Evolutionary conservation across 495 filamentous ascomycete genomes (phyloP), one percentile per base, ranked within the genome.

Genomic region (Extremus antarcticus): DNA sequence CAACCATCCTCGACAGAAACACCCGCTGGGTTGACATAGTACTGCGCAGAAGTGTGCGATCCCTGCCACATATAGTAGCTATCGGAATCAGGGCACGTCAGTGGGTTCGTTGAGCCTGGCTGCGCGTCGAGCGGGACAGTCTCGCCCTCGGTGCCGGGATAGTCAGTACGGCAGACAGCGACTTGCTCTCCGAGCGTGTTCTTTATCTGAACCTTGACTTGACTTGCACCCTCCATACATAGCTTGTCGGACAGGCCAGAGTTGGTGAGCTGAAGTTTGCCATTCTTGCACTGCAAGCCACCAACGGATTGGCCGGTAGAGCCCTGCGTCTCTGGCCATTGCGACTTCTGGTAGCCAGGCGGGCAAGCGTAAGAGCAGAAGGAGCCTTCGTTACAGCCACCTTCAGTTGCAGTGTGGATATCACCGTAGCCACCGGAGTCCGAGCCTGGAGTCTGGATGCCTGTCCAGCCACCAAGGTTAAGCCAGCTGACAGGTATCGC

Each of bases 311-410:
- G 85, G 29, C 84, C 85, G 47, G 85, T 88, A 40, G 70, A 62
- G 38, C 92, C 94, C 74, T 97, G 92, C 25, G 67, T 77, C 23
- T 56, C 63, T 35, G 94, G 92, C 89, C 90, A 98, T 70, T 97
- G 90, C 39, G 83, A 78, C 78, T 96, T 96, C 63, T 90, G 83
- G 74, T 89, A 96, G 51, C 90, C 90, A 45, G 83, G 65, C 7
- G 92, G 90, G 74, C 92, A 98, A 50, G 86, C 87, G 64, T 97
- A 98, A 3, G 90, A 95, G 77, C 92, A 96, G 73, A 88, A 86
- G 43, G 75, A 71, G 39, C 81, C 83, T 9, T 74, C 66, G 22
- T 59, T 67, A 70, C 88, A 90, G 47, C 66, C 68, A 11, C 75
- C 76, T 1, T 32, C 45, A 16, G 59, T 60, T 0, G 55, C 72